Conservation (phyloP, 2,329 filamentous ascomycete genomes). For the Leptographium lundbergii region DNA sequence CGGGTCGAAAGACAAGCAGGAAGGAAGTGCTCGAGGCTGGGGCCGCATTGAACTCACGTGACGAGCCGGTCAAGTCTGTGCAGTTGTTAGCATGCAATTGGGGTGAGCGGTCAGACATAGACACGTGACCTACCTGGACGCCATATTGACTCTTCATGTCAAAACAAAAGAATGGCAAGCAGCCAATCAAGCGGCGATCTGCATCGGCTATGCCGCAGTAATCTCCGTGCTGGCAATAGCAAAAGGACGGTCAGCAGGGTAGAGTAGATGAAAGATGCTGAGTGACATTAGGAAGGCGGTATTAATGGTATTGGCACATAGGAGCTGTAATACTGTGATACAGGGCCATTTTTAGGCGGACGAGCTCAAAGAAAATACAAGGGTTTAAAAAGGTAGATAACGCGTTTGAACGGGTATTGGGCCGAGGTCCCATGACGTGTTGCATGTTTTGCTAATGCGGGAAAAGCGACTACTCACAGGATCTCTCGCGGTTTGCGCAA, state of each 20-base stretch:
- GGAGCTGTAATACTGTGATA: not conserved
- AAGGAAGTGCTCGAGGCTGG: not conserved
- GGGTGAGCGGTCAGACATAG: not conserved
- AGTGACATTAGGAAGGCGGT: not conserved
- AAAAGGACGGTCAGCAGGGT: not conserved
- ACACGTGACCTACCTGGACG: constrained; percentile 34
- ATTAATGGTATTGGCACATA: not conserved
- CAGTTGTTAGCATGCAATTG: constrained; percentile 15
- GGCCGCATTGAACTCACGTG: constrained; percentile 52
- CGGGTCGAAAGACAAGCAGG: not conserved
- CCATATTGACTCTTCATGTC: constrained; percentile 35
- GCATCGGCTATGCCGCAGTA: not conserved
- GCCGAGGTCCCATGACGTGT: not conserved
- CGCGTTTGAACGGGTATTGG: not conserved
- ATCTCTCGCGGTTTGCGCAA: not conserved
- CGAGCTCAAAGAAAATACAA: not conserved
- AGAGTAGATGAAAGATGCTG: not conserved
- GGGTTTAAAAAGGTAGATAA: not conserved
- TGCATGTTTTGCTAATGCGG: not conserved
- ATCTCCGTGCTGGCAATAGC: not conserved
- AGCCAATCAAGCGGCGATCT: constrained; percentile 6
- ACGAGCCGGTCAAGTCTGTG: constrained; percentile 69
- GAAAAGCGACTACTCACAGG: not conserved
- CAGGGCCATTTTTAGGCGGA: not conserved
- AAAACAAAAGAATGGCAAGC: constrained; percentile 8